Evolutionary conservation across 345 rosid species (phyloP).

Genomic region (Citrus cavaleriei): DNA sequence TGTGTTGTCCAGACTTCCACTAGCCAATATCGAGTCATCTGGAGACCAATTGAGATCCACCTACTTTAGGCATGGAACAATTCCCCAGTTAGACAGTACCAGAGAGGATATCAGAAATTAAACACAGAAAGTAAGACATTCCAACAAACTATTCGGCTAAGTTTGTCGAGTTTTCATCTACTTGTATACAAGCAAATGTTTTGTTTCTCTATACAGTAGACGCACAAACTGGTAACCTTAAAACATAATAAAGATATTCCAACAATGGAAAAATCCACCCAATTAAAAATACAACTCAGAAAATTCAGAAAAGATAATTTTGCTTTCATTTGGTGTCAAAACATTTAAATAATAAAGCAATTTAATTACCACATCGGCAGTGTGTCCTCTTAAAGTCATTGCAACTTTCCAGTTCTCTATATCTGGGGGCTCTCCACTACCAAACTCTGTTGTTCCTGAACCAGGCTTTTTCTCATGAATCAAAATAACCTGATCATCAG

Average conservation of each 20-base stretch:
- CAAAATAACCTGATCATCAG: constrained; percentile 93
- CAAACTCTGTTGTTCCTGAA: constrained; percentile 95
- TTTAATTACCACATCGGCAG: constrained; percentile 97
- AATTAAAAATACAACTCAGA: not conserved
- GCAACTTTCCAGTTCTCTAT: constrained; percentile 99
- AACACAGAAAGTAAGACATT: not conserved
- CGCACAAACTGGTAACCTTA: not conserved
- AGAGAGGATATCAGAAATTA: constrained; percentile 15
- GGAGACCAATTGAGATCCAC: constrained; percentile 99
- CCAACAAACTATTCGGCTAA: not conserved
- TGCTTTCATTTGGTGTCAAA: not conserved
- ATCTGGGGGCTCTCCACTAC: constrained; percentile 97
- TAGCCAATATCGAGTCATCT: constrained; percentile 91
- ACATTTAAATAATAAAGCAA: not conserved
- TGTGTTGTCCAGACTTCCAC: constrained; percentile 98
- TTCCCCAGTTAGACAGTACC: constrained; percentile 38
- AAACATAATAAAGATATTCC: not conserved
- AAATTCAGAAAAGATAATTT: not conserved
- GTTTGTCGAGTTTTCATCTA: not conserved
- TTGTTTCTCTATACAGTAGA: not conserved
- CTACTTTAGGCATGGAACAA: constrained; percentile 74
- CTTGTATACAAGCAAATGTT: not conserved
- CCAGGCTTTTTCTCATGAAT: constrained; percentile 96
- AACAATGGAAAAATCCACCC: constrained; percentile 2
- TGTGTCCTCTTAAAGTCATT: constrained; percentile 95